Conservation (phyloP, 2,329 filamentous ascomycete genomes). For the Fusarium guadeloupense region DNA sequence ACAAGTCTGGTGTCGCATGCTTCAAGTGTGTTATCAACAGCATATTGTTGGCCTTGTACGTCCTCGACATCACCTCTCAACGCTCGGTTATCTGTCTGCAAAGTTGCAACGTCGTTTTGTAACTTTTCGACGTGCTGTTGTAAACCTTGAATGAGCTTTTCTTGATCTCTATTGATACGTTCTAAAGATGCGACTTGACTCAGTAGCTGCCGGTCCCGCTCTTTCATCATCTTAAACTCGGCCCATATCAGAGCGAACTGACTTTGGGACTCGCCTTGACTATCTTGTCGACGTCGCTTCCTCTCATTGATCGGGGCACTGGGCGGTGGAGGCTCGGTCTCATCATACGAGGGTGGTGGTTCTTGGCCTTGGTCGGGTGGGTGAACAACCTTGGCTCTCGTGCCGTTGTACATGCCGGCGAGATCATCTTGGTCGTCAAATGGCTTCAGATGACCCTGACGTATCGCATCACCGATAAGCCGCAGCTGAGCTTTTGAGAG, state of each 20-base stretch:
- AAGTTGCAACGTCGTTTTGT: background rate
- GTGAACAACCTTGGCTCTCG: background rate
- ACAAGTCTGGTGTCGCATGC: background rate
- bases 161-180: no score
- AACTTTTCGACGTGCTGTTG: background rate
- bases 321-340: background rate
- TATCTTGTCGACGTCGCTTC: background rate
- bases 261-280: background rate
- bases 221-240: background rate
- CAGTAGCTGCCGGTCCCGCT: background rate
- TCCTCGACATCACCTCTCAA: background rate
- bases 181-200: background rate
- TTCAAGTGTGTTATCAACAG: background rate
- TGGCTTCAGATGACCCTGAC: background rate
- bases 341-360: background rate
- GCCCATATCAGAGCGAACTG: background rate
- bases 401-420: slow-evolving; percentile 3
- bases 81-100: background rate
- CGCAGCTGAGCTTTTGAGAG: background rate
- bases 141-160: background rate
- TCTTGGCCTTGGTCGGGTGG: background rate
- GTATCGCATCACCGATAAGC: background rate
- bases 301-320: background rate
- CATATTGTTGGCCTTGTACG: background rate
- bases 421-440: background rate